Conservation (phyloP, 2,329 filamentous ascomycete genomes). For the Didymella keratinophila region DNA sequence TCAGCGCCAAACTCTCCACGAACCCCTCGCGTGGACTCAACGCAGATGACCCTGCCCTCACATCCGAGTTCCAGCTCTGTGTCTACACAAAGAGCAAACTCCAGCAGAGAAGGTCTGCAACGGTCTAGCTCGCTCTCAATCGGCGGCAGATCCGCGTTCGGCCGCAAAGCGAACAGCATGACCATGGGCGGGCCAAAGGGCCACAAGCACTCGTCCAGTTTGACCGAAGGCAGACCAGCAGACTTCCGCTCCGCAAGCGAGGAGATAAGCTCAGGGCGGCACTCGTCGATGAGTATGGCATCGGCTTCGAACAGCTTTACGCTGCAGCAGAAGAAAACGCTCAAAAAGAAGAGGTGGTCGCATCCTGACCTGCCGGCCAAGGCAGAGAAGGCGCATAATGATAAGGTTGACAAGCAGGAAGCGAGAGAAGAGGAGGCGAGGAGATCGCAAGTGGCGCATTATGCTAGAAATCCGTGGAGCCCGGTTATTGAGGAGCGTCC, state of each 20-base stretch:
- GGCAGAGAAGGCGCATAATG: slow-evolving; percentile 48
- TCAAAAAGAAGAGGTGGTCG: slow-evolving; percentile 51
- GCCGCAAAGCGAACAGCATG: slow-evolving; percentile 34
- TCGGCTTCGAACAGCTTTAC: slow-evolving; percentile 40
- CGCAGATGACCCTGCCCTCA: slow-evolving; percentile 23
- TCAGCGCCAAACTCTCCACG: slow-evolving; percentile 26
- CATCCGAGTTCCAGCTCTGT: slow-evolving; percentile 32
- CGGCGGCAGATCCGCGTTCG: slow-evolving; percentile 43
- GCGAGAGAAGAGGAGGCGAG: slow-evolving; percentile 29
- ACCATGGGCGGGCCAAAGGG: slow-evolving; percentile 31
- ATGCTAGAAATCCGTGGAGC: slow-evolving; percentile 12
- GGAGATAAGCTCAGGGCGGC: slow-evolving; percentile 39
- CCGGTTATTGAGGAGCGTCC: slow-evolving; percentile 73
- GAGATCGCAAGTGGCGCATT: slow-evolving; percentile 10
- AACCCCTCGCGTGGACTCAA: slow-evolving; percentile 17
- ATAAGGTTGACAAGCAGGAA: slow-evolving; percentile 36
- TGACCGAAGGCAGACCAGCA: slow-evolving; percentile 32
- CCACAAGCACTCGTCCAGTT: slow-evolving; percentile 41
- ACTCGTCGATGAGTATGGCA: slow-evolving; percentile 37
- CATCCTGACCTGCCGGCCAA: slow-evolving; percentile 53
- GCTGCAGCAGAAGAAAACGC: slow-evolving; percentile 39
- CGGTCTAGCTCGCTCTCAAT: slow-evolving; percentile 43
- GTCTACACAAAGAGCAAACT: slow-evolving; percentile 31
- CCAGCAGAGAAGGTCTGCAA: slow-evolving; percentile 30
- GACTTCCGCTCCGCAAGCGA: slow-evolving; percentile 42